A percentile compares a stretch with the other conserved stretches of the same genome.
Evolutionary conservation across 2,329 filamentous ascomycete species (phyloP).

Genomic region (Alternaria arborescens): DNA sequence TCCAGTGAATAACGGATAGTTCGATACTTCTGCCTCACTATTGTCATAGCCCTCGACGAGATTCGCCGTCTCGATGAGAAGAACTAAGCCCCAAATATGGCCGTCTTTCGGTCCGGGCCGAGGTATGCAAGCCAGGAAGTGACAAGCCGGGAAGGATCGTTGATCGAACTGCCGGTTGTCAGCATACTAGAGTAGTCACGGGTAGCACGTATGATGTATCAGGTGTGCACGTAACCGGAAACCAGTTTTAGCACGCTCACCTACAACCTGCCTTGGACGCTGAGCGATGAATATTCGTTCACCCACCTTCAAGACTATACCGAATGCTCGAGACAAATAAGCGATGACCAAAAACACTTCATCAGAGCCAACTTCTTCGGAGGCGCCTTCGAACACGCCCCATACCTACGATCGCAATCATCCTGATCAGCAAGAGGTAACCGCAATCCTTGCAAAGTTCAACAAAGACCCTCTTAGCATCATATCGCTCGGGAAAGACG

Average conservation of each 20-base stretch:
- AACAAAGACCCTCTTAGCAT: not conserved
- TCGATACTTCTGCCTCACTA: no score
- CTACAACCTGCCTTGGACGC: accelerated
- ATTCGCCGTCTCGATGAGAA: accelerated
- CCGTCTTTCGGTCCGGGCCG: no score
- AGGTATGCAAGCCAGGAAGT: not conserved
- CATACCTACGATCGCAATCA: not conserved
- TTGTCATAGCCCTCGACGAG: accelerated
- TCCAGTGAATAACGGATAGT: accelerated
- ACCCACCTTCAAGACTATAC: not conserved
- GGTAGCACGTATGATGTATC: no score
- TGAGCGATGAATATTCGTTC: not conserved
- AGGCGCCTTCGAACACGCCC: accelerated
- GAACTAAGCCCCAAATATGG: accelerated
- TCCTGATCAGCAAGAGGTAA: not conserved
- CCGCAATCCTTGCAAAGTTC: not conserved
- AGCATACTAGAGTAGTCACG: accelerated
- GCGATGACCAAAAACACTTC: not conserved
- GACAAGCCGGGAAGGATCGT: not conserved
- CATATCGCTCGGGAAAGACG: not conserved
- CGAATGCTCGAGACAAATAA: not conserved
- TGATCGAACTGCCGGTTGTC: not conserved
- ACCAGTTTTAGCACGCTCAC: not conserved
- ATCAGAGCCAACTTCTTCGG: not conserved
- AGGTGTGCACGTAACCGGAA: not conserved